These are phyloP conservation scores for Grigorovia yakushimaensis DNA, from an alignment of 805 yeast genomes.

Conservation along the genomic window DNA sequence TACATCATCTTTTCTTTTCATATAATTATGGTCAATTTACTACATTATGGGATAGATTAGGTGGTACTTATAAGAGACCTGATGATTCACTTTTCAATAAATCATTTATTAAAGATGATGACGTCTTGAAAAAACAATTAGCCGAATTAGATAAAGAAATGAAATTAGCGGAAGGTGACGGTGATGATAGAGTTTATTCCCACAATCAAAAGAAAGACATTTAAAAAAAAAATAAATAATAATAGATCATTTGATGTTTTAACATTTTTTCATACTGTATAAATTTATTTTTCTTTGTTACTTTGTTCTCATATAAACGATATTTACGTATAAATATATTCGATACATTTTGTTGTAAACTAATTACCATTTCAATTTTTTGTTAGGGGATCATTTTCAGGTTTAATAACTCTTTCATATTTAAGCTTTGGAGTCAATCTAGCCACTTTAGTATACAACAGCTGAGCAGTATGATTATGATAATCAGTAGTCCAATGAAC, in stretches of 20 bases:
- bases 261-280: not conserved
- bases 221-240: not conserved
- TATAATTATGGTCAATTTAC: slow-evolving; percentile 98
- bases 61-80: slow-evolving; percentile 87
- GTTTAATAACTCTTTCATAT: slow-evolving; percentile 28
- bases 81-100: slow-evolving; percentile 76
- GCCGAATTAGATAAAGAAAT: slow-evolving; percentile 71
- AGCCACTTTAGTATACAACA: slow-evolving; percentile 45
- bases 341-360: slow-evolving; percentile 11
- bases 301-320: not conserved
- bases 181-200: slow-evolving; percentile 61
- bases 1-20: slow-evolving; percentile 93
- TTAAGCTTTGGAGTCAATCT: slow-evolving; percentile 31
- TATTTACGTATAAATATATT: slow-evolving; percentile 9
- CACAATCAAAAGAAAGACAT: slow-evolving; percentile 22
- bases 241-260: too few species aligned
- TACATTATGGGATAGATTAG: slow-evolving; percentile 95
- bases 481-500: slow-evolving; percentile 47
- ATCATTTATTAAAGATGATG: slow-evolving; percentile 43
- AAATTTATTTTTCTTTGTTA: not conserved
- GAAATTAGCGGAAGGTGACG: slow-evolving; percentile 66
- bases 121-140: slow-evolving; percentile 63
- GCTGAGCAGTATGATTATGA: slow-evolving; percentile 48
- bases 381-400: not conserved
- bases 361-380: not conserved